These are phyloP conservation scores for Pseudogymnoascus sp. DNA, from an alignment of 2,329 filamentous ascomycete genomes.

Conservation along the genomic window DNA sequence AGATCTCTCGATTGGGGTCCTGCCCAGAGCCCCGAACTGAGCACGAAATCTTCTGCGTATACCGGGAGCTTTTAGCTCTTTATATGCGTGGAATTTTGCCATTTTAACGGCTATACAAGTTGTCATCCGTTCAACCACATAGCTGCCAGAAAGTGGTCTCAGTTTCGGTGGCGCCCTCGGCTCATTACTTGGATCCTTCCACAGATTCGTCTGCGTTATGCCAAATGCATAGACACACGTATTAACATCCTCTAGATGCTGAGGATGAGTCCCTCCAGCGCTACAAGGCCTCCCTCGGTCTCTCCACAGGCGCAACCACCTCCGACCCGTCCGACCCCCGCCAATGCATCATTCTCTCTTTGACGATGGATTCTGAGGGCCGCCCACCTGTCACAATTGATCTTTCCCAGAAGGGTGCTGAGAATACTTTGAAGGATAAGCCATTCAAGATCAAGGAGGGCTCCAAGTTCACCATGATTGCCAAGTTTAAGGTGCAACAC, in stretches of 20 bases:
- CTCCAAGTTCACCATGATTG: constrained; percentile 87
- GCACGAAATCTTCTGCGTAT: background rate
- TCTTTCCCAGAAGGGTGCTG: constrained; percentile 63
- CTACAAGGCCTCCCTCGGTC: constrained; percentile 94
- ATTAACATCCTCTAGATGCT: constrained; percentile 33
- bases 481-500: constrained; percentile 90
- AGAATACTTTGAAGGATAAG: constrained; percentile 74
- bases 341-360: constrained; percentile 85
- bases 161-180: background rate
- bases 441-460: constrained; percentile 98
- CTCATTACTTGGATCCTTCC: background rate
- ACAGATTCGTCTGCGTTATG: background rate
- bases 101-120: background rate
- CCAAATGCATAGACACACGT: background rate
- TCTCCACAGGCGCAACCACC: constrained; percentile 62
- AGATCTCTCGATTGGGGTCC: constrained; percentile 8
- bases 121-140: background rate
- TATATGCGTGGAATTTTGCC: constrained; percentile 10
- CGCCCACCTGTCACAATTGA: constrained; percentile 84
- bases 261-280: constrained; percentile 90
- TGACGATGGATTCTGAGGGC: constrained; percentile 78
- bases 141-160: background rate
- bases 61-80: background rate
- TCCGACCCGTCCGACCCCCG: constrained; percentile 75
- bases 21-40: background rate